A percentile compares a stretch with the other conserved stretches of the same genome.
phyloP scores from a whole-genome alignment of 106 monocot species.

The Dioscorea dumetorum region DNA sequence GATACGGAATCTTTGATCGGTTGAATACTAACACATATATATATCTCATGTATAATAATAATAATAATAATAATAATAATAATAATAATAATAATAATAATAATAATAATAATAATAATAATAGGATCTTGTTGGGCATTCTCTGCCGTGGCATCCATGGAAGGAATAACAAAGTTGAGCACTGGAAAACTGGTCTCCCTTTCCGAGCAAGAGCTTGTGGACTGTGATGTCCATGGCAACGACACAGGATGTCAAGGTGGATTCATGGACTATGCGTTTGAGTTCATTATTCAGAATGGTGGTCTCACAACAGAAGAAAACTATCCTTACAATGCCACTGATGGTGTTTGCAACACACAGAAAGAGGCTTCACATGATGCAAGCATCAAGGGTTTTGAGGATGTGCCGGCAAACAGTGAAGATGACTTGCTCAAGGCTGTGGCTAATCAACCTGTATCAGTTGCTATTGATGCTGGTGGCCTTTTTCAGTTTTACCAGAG shows the following conservation, averaged over 20 bases:
- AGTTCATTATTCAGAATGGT: not conserved
- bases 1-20: no score
- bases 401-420: not conserved
- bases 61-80: no score
- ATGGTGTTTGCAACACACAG: not conserved
- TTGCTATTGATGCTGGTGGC: not conserved
- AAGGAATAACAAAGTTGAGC: not conserved
- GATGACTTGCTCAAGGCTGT: not conserved
- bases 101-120: no score
- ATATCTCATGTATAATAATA: no score
- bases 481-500: not conserved
- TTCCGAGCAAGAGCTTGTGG: conserved; percentile 6
- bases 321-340: not conserved
- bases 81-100: no score
- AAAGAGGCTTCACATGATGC: not conserved
- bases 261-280: not conserved
- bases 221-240: not conserved
- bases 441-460: not conserved
- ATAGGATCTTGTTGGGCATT: conserved; percentile 10
- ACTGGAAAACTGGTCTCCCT: not conserved
- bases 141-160: not conserved
- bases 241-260: conserved; percentile 4
- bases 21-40: no score
- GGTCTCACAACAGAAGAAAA: not conserved
- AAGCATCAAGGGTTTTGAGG: not conserved